Evolutionary conservation across 495 filamentous ascomycete genomes (phyloP).

Genomic region (Lasiosphaeria miniovina): DNA sequence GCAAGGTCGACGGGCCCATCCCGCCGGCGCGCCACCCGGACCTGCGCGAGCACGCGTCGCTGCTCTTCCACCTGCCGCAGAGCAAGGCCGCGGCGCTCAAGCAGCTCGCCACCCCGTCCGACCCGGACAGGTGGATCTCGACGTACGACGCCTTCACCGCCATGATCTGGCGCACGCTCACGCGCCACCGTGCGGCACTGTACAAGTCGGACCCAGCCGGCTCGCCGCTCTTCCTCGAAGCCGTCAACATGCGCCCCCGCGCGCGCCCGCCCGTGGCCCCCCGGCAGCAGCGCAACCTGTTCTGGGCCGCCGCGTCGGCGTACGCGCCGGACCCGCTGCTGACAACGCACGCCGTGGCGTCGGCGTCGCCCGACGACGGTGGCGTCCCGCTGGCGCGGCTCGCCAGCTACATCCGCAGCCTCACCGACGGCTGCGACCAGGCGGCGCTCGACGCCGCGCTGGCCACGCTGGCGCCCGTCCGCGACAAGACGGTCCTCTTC

Average conservation of each 20-base stretch:
- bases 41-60: conserved; percentile 22
- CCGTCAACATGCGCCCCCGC: conserved; percentile 40
- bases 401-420: conserved; percentile 33
- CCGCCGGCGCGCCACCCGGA: conserved; percentile 24
- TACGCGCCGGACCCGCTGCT: conserved; percentile 19
- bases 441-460: conserved; percentile 28
- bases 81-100: conserved; percentile 44
- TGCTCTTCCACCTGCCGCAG: conserved; percentile 43
- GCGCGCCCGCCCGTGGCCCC: conserved; percentile 29
- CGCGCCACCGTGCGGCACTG: conserved; percentile 30
- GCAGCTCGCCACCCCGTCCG: conserved; percentile 6
- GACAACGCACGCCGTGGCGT: conserved; percentile 33
- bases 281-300: conserved; percentile 35
- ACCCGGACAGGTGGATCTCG: conserved; percentile 37
- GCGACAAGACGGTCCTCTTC: conserved; percentile 36
- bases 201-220: conserved; percentile 30
- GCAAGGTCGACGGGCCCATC: conserved; percentile 4
- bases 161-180: conserved; percentile 34
- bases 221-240: conserved; percentile 33
- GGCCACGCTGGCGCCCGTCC: conserved; percentile 31
- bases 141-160: conserved; percentile 43
- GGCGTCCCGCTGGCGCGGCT: conserved; percentile 29
- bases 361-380: conserved; percentile 14
- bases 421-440: conserved; percentile 38
- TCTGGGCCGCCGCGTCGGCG: conserved; percentile 24